Evolutionary conservation across 208 protist genomes (phyloP).

Genomic region (Wallacemonas collosoma): DNA sequence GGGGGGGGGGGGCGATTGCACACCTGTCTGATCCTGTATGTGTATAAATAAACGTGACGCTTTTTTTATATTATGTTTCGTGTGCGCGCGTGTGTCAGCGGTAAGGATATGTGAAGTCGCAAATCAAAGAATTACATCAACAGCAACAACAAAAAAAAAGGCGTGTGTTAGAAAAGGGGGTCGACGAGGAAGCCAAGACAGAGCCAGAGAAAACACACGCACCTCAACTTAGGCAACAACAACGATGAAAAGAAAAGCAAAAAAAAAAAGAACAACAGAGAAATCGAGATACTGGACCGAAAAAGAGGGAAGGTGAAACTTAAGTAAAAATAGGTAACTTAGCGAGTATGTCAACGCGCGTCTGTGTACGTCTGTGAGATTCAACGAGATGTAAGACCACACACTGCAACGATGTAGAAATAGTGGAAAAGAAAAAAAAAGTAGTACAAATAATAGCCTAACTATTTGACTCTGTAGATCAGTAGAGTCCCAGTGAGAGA

Average conservation of each 20-base stretch:
- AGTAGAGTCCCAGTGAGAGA: too few species aligned
- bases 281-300: neutral
- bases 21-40: too few species aligned
- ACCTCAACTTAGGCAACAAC: neutral
- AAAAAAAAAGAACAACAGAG: constrained; percentile 11
- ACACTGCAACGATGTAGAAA: neutral
- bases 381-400: too few species aligned
- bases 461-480: neutral
- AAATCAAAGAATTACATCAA: constrained; percentile 15
- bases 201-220: neutral
- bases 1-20: too few species aligned
- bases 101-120: too few species aligned
- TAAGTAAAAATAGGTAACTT: too few species aligned
- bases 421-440: neutral
- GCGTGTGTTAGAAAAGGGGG: constrained; percentile 12
- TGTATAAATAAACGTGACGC: too few species aligned
- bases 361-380: too few species aligned
- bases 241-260: constrained; percentile 18
- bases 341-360: too few species aligned
- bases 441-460: neutral
- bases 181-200: constrained; percentile 5
- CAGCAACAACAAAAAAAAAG: constrained; percentile 22
- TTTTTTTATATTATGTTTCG: too few species aligned
- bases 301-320: too few species aligned
- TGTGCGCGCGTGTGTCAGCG: too few species aligned